phyloP scores from a whole-genome alignment of 371 early-diverging fungal species.

The Mortierella sp. region DNA sequence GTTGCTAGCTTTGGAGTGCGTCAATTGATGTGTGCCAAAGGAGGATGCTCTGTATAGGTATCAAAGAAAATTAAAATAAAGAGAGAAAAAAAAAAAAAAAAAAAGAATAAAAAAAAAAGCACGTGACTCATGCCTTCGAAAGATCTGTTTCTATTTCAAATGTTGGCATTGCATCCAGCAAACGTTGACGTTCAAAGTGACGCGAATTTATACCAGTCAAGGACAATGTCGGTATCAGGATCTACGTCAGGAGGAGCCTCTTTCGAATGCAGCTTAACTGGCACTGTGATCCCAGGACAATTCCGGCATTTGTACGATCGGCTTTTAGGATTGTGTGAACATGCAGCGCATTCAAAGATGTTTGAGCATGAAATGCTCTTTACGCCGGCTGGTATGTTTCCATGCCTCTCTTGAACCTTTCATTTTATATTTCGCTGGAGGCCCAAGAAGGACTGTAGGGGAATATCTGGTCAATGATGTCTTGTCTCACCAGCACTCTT shows the following conservation, averaged over 20 bases:
- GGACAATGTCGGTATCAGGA: conserved; percentile 46
- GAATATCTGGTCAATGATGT: not conserved
- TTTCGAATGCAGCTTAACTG: conserved; percentile 54
- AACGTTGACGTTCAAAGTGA: not conserved
- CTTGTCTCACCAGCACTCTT: not conserved
- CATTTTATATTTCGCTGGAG: too few species aligned
- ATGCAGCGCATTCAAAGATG: conserved; percentile 47
- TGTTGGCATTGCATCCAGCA: not conserved
- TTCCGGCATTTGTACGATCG: conserved; percentile 53
- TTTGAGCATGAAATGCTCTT: conserved; percentile 53
- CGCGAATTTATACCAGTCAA: not conserved
- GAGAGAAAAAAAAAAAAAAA: not conserved
- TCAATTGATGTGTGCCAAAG: conserved; percentile 58
- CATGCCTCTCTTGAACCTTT: too few species aligned
- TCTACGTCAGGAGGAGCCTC: conserved; percentile 48
- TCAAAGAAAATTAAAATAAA: not conserved
- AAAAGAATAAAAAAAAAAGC: not conserved
- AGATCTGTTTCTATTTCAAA: not conserved
- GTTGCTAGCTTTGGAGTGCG: conserved; percentile 67
- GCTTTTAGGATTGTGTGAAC: conserved; percentile 51
- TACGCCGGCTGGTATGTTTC: conserved; percentile 37
- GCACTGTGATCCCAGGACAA: conserved; percentile 46
- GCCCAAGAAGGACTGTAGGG: not conserved
- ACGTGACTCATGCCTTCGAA: not conserved
- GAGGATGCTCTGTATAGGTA: conserved; percentile 30